A percentile compares a stretch with the other conserved stretches of the same genome.
Evolutionary conservation across 345 rosid species (phyloP).

Genomic region (Pelargonium nanum): DNA sequence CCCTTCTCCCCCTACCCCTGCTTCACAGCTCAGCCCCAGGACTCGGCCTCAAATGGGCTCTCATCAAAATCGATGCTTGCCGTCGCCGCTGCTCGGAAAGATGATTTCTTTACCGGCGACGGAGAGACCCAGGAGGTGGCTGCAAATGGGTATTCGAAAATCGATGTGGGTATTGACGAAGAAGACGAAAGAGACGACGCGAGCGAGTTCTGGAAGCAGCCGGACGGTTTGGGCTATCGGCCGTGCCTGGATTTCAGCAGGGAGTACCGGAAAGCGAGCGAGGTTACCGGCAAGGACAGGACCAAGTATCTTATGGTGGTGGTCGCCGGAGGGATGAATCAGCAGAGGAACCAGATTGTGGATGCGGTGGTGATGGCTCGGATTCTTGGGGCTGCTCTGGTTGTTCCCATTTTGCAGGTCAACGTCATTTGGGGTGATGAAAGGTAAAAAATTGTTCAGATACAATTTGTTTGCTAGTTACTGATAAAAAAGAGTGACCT

Average conservation of each 20-base stretch:
- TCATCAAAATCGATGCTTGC: constrained; percentile 17
- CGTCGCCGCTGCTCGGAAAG: neutral
- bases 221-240: constrained; percentile 78
- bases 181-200: too few species aligned
- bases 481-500: too few species aligned
- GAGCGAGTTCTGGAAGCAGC: constrained; percentile 84
- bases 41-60: constrained; percentile 8
- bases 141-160: neutral
- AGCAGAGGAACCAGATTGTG: constrained; percentile 98
- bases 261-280: constrained; percentile 44
- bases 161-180: neutral
- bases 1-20: constrained; percentile 45
- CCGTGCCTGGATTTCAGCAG: constrained; percentile 58
- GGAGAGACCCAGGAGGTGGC: neutral
- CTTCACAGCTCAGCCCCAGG: constrained; percentile 1
- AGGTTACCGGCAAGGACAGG: constrained; percentile 29
- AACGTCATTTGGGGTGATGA: constrained; percentile 99
- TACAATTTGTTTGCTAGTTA: neutral
- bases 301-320: constrained; percentile 73
- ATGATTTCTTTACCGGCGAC: neutral
- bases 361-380: constrained; percentile 96
- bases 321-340: constrained; percentile 91
- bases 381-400: constrained; percentile 88
- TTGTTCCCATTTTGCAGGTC: constrained; percentile 89
- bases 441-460: constrained; percentile 33